phyloP scores from a whole-genome alignment of 495 filamentous ascomycete genomes.

The Penicillium tannophilum region DNA sequence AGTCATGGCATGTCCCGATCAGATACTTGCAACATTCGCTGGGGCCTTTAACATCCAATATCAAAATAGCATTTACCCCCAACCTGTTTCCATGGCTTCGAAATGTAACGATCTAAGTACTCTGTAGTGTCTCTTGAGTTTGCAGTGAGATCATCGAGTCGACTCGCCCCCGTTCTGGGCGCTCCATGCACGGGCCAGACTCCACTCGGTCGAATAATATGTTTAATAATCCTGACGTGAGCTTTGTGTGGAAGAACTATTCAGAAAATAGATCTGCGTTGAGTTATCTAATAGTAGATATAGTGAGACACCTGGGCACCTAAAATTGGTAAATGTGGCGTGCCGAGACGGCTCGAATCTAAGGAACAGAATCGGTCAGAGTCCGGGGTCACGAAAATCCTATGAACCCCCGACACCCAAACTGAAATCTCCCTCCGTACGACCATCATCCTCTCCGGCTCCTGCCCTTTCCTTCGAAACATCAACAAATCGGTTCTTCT shows the following conservation, averaged over 20 bases:
- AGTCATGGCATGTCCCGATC: not conserved
- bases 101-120: not conserved
- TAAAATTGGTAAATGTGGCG: not conserved
- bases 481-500: not conserved
- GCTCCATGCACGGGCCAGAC: conserved; percentile 15
- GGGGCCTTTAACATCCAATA: conserved; percentile 14
- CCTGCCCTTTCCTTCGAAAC: conserved; percentile 5
- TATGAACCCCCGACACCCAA: conserved; percentile 5
- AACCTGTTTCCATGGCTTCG: not conserved
- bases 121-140: not conserved
- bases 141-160: conserved; percentile 28
- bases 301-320: not conserved
- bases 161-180: conserved; percentile 13
- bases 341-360: not conserved
- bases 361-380: not conserved
- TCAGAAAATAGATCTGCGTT: not conserved
- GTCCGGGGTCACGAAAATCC: not conserved
- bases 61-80: conserved; percentile 3
- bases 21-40: not conserved
- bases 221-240: not conserved
- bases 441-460: not conserved
- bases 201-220: conserved; percentile 7
- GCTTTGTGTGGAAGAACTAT: not conserved
- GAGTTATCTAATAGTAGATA: not conserved
- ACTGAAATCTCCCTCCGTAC: conserved; percentile 4